Evolutionary conservation across 2,329 filamentous ascomycete species (phyloP).

Genomic region (Bipolaris oryzae): DNA sequence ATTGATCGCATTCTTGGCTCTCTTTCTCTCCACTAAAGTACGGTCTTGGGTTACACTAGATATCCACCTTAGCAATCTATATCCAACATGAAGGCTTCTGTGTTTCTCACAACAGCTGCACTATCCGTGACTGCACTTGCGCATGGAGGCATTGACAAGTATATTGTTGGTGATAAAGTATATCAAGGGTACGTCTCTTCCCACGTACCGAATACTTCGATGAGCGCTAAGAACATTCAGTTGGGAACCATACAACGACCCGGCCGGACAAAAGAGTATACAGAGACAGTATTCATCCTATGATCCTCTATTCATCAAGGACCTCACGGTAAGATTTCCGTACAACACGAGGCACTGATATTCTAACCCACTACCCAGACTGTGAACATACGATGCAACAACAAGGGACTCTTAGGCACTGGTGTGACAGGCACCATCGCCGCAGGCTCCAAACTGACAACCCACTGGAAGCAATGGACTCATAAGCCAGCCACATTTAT

Average conservation of each 20-base stretch:
- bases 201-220: neutral
- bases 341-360: neutral
- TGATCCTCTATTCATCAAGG: constrained; percentile 34
- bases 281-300: constrained; percentile 39
- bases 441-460: constrained; percentile 57
- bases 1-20: neutral
- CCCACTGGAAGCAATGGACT: constrained; percentile 63
- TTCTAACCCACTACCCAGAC: constrained; percentile 19
- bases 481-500: constrained; percentile 62
- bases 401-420: constrained; percentile 33
- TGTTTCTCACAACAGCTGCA: constrained; percentile 23
- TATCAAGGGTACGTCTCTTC: constrained; percentile 32
- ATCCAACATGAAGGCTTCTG: constrained; percentile 31
- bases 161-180: constrained; percentile 29
- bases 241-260: constrained; percentile 39
- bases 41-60: neutral
- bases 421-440: constrained; percentile 53
- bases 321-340: constrained; percentile 30
- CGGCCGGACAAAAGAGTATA: constrained; percentile 33
- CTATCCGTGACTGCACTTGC: constrained; percentile 29
- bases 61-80: neutral
- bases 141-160: constrained; percentile 38
- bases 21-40: constrained; percentile 1
- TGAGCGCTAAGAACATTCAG: constrained; percentile 12
- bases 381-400: constrained; percentile 43